These are phyloP conservation scores for Amanita molliuscula DNA, from an alignment of 768 basidiomycete genomes.

Conservation along the genomic window DNA sequence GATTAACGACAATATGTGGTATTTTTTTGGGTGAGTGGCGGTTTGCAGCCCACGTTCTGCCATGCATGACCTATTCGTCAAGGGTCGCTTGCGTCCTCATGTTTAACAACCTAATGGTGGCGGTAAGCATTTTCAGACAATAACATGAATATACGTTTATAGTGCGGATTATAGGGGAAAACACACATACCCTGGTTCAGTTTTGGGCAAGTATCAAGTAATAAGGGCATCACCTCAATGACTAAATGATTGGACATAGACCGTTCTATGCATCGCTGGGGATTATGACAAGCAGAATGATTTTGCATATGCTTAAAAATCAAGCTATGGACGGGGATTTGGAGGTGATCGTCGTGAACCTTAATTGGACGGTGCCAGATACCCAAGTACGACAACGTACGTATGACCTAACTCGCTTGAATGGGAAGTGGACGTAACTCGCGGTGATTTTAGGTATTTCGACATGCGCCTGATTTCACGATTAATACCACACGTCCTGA, in stretches of 20 bases:
- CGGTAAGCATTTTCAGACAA: slow-evolving; percentile 13
- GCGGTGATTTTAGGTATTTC: too few species aligned
- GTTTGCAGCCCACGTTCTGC: neutral
- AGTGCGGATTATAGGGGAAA: slow-evolving; percentile 17
- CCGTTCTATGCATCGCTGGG: slow-evolving; percentile 40
- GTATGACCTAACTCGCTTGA: neutral
- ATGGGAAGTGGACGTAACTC: too few species aligned
- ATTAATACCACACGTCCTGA: too few species aligned
- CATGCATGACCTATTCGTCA: neutral
- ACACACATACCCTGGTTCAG: slow-evolving; percentile 42
- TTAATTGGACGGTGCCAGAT: neutral
- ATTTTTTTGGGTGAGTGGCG: slow-evolving; percentile 21
- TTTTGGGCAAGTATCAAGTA: slow-evolving; percentile 19
- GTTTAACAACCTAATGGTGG: slow-evolving; percentile 38
- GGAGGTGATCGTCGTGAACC: neutral
- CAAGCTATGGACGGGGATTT: neutral
- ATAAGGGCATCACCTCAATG: neutral
- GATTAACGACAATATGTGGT: slow-evolving; percentile 27
- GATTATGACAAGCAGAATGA: slow-evolving; percentile 35
- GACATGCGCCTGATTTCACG: too few species aligned
- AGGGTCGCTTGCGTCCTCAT: slow-evolving; percentile 27
- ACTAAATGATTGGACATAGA: slow-evolving; percentile 12
- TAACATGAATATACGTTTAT: neutral
- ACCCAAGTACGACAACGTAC: neutral
- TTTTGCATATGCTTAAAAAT: slow-evolving; percentile 24